A percentile compares a stretch with the other conserved stretches of the same genome.
Evolutionary conservation across 78 protist genomes (phyloP).

Genomic region (Dictyostelium citrinum): DNA sequence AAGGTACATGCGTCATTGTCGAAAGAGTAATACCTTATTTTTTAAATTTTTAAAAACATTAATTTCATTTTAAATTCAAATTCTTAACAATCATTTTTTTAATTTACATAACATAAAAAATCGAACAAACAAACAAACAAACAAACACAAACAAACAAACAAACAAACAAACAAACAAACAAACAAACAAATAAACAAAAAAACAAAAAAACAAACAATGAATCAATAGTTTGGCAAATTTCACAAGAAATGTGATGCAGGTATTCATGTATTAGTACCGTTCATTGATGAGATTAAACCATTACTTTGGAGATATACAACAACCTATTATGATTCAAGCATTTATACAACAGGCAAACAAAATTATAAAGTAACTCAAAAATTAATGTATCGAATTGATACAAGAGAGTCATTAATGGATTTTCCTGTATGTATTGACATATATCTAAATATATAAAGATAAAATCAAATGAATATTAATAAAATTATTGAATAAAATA

Average conservation of each 20-base stretch:
- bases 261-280: constrained; percentile 17
- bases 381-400: neutral
- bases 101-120: too few relatives aligned
- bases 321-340: constrained; percentile 4
- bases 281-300: constrained; percentile 1
- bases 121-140: too few relatives aligned
- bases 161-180: too few relatives aligned
- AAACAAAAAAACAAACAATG: neutral
- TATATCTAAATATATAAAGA: too few relatives aligned
- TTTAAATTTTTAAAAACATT: too few relatives aligned
- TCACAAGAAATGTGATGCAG: neutral
- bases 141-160: too few relatives aligned
- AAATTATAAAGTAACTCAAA: neutral
- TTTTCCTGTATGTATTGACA: neutral
- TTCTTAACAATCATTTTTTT: too few relatives aligned
- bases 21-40: constrained; percentile 9
- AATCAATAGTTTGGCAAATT: neutral
- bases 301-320: constrained; percentile 18
- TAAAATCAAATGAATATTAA: neutral
- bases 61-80: too few relatives aligned
- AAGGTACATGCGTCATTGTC: constrained; percentile 14
- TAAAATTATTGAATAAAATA: too few relatives aligned
- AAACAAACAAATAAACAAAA: too few relatives aligned
- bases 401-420: constrained; percentile 22
- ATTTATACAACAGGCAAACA: neutral